phyloP scores from a whole-genome alignment of 2,329 filamentous ascomycete genomes.

The Verticillium albo-atrum region DNA sequence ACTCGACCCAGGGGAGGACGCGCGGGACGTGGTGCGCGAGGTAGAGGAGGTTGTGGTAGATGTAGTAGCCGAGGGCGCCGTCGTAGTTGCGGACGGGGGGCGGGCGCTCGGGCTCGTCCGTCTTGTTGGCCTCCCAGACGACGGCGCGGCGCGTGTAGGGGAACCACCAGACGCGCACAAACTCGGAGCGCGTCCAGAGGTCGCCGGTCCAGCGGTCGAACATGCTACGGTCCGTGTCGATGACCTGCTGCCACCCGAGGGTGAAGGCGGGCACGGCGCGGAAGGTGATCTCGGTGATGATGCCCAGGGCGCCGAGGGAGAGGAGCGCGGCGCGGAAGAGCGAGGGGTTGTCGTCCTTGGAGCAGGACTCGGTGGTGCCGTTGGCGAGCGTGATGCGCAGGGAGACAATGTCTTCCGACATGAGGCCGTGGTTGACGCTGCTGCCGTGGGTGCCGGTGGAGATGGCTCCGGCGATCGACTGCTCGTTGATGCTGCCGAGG shows the following conservation, averaged over 20 bases:
- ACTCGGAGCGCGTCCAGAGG: constrained; percentile 83
- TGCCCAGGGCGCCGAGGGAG: constrained; percentile 83
- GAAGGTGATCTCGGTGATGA: constrained; percentile 86
- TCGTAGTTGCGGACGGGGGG: constrained; percentile 76
- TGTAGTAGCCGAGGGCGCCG: constrained; percentile 73
- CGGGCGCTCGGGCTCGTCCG: constrained; percentile 53
- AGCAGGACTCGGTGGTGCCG: constrained; percentile 69
- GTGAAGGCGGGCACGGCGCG: constrained; percentile 75
- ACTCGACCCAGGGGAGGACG: constrained; percentile 83
- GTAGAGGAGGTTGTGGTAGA: constrained; percentile 89
- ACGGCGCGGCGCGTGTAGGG: constrained; percentile 86
- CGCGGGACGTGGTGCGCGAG: constrained; percentile 72
- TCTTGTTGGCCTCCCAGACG: constrained; percentile 84
- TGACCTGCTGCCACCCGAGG: constrained; percentile 80
- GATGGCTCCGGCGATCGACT: constrained; percentile 89
- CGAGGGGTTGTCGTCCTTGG: constrained; percentile 62
- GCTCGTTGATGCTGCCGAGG: constrained; percentile 89
- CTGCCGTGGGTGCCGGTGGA: constrained; percentile 92
- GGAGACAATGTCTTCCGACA: constrained; percentile 72
- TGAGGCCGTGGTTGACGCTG: constrained; percentile 74
- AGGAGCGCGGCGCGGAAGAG: constrained; percentile 86
- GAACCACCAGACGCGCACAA: constrained; percentile 95
- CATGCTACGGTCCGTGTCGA: constrained; percentile 66
- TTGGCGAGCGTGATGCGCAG: constrained; percentile 80
- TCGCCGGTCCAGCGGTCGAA: constrained; percentile 66